phyloP scores from a whole-genome alignment of 768 basidiomycete species.

The Tulasnella calospora region DNA sequence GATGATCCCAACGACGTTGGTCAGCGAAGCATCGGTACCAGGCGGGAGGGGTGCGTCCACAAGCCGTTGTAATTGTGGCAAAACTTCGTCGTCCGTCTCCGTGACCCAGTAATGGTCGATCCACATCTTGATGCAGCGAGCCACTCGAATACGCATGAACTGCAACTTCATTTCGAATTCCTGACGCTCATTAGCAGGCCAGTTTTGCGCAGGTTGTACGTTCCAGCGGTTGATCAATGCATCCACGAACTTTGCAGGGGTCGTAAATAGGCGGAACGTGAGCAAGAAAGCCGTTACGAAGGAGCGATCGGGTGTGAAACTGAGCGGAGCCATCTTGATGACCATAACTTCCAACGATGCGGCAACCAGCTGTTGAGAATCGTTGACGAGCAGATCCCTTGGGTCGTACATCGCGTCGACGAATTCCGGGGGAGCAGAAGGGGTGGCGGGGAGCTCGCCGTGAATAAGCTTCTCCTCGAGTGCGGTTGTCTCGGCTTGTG shows the following conservation, averaged over 20 bases:
- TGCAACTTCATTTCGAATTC: conserved; percentile 86
- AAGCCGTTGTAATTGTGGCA: conserved; percentile 33
- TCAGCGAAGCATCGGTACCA: conserved; percentile 3
- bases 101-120: conserved; percentile 84
- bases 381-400: conserved; percentile 85
- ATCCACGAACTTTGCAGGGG: conserved; percentile 68
- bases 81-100: conserved; percentile 62
- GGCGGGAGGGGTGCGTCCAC: conserved; percentile 1
- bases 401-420: conserved; percentile 47
- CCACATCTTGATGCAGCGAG: conserved; percentile 93
- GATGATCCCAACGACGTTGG: conserved; percentile 9
- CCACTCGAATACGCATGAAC: conserved; percentile 80
- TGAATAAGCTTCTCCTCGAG: conserved; percentile 54
- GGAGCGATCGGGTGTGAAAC: conserved; percentile 78
- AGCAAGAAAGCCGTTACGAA: conserved; percentile 90
- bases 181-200: conserved; percentile 56
- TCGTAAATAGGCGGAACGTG: conserved; percentile 88
- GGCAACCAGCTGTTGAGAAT: conserved; percentile 83
- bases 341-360: conserved; percentile 84
- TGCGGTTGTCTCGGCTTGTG: conserved; percentile 35
- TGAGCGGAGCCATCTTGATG: conserved; percentile 97
- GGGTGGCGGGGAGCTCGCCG: conserved; percentile 50
- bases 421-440: conserved; percentile 36
- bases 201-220: conserved; percentile 50
- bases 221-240: conserved; percentile 80